Percentiles rank a stretch among this genome's conserved stretches.
Evolutionary conservation across 2,329 filamentous ascomycete genomes (phyloP).

Genomic region (Phialocephala sp.): DNA sequence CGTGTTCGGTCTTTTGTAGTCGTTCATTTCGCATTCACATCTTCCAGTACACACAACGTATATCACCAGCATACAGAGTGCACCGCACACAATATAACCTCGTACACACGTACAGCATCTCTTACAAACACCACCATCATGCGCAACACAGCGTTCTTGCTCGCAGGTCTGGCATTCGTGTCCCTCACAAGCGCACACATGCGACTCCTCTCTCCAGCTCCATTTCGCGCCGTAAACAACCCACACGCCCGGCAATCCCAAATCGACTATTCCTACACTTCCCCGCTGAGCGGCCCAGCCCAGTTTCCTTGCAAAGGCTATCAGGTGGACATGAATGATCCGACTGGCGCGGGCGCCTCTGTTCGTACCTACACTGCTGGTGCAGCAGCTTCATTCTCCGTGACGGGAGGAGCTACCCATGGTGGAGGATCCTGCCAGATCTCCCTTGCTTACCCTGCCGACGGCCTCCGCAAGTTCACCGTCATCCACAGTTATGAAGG

Average conservation of each 20-base stretch:
- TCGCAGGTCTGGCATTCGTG: neutral
- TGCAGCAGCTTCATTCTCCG: neutral
- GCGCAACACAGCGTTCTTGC: neutral
- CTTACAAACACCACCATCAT: neutral
- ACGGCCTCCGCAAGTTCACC: neutral
- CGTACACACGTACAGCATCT: no score
- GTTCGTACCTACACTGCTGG: neutral
- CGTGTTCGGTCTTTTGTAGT: no score
- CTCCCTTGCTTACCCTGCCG: neutral
- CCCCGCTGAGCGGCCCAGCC: neutral
- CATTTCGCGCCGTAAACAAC: neutral
- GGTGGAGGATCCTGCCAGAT: conserved; percentile 7
- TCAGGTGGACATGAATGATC: neutral
- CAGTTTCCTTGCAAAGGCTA: conserved; percentile 5
- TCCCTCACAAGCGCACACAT: neutral
- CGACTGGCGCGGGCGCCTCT: neutral
- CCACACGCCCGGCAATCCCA: neutral
- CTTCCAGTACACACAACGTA: no score
- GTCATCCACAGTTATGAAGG: conserved; percentile 12
- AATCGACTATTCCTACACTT: neutral
- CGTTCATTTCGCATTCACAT: no score
- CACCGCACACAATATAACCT: no score
- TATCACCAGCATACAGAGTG: no score
- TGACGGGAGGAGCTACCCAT: neutral
- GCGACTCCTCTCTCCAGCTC: neutral